Evolutionary conservation across 805 yeast genomes (phyloP), one percentile per base, ranked within the genome.

Genomic region (Teunomyces aglyptinius): DNA sequence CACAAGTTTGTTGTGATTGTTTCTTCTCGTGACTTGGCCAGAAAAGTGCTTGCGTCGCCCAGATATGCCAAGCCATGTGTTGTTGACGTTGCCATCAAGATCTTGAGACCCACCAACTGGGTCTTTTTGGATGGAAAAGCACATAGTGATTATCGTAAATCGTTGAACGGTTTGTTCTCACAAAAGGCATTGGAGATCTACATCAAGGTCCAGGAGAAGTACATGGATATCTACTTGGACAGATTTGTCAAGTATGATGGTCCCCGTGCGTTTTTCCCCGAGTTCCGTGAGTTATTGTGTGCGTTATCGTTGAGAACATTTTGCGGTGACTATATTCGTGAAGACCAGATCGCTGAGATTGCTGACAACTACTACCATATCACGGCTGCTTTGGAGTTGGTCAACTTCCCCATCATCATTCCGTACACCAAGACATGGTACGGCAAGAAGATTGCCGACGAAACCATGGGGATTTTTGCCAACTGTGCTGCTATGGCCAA

Each of bases 361-460:
- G 94, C 97, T 43, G 98, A 92, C 67, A 90, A 91, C 68, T 94
- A 91, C 70, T 94, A 83, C 70, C 74, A 81, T 53, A 87, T 94
- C 55, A 94, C 99, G 11, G 96, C 96, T 49, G 99, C 99, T 22
- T 78, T 94, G 62, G 99, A 94, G 72, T 80, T 94, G 55, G 99
- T 94, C 51, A 94, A 94, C 76, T 94, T 94, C 82, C 99, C 99
- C 52, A 88, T 94, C 59, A 92, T 94, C 53, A 67, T 94, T 41
- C 99, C 99, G 26, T 94, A 78, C 77, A 90, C 99, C 51, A 94
- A 92, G 74, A 86, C 99, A 29, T 94, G 99, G 99, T 89, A 91
- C 69, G 99, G 99, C 55, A 85, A 88, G 74, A 82, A 78, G 63
- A 86, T 91, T 60, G 96, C 97, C 47, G 96, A 94, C 65, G 81